Evolutionary conservation across 208 protist species (phyloP), one percentile per base, ranked within the genome.

Genomic region (Perkinsela sp.): DNA sequence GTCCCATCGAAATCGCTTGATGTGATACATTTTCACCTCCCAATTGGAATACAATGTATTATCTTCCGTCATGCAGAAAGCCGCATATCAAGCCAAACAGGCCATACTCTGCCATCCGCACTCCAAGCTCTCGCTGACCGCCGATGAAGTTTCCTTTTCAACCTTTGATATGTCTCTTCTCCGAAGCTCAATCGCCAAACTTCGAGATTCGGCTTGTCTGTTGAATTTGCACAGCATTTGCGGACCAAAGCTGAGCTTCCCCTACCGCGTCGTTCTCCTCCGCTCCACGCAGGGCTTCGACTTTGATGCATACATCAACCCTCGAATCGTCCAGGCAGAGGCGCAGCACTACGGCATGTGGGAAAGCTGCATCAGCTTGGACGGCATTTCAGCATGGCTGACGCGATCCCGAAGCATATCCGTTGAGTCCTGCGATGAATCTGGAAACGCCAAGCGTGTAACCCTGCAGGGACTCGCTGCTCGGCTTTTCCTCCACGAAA

Each of bases 321-420:
- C 40, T n/a, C 6, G 22, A 57, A 22, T 57, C 40, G 40, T 57
- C 13, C 40, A 57, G 13, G 40, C 40, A 57, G 40, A 57, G 13
- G 22, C 40, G 6, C 13, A n/a, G 6, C 22, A 22, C 40, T 89
- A 88, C 68, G 86, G 86, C 48, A 92, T 90, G 86, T 92, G 86
- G 86, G 83, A 92, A 72, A 92, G 88, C 74, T 89, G 84, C 72
- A 82, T 90, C 31, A 86, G 79, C 15, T 88, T 83, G 32, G 83
- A 82, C 0, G 75, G 81, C 0, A 77, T 74, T 65, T 72, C 67
- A 30, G 83, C 83, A 30, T 92, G 86, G 84, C 80, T 89, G 48
- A 40, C 88, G 30, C 82, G 86, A 22, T 84, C 86, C 65, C 83
- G 89, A 73, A 74, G 74, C 40, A 82, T 92, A 66, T 83, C 78